Evolutionary conservation across 2,329 filamentous ascomycete species (phyloP).

Genomic region (Stagonosporopsis chrysanthemi): DNA sequence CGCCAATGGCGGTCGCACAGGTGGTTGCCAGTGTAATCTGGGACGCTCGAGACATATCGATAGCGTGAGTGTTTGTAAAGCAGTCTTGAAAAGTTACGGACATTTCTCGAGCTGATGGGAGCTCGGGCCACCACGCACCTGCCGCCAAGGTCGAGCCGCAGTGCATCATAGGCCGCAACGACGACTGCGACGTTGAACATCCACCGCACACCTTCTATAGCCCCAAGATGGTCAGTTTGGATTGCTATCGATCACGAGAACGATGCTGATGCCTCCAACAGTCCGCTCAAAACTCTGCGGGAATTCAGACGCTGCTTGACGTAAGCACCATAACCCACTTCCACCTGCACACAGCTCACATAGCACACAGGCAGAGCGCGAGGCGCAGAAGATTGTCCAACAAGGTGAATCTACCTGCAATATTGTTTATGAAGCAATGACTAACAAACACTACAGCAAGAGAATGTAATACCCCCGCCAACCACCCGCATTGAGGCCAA

Average conservation of each 20-base stretch:
- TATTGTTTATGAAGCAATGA: not conserved
- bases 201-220: slow-evolving; percentile 17
- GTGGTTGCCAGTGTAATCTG: slow-evolving; percentile 85
- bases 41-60: slow-evolving; percentile 83
- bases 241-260: too few species aligned
- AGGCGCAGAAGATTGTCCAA: slow-evolving; percentile 98
- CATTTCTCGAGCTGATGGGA: slow-evolving; percentile 31
- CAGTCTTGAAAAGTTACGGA: slow-evolving; percentile 18
- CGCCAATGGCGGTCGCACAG: slow-evolving; percentile 75
- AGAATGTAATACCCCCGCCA: slow-evolving; percentile 71
- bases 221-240: slow-evolving; percentile 37
- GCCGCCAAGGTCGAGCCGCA: slow-evolving; percentile 31
- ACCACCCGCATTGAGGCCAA: slow-evolving; percentile 20
- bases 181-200: slow-evolving; percentile 28
- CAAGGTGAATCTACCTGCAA: slow-evolving; percentile 69
- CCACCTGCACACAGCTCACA: slow-evolving; percentile 48
- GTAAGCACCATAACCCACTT: slow-evolving; percentile 64
- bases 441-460: slow-evolving; percentile 64
- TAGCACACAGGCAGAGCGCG: slow-evolving; percentile 81
- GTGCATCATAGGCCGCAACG: slow-evolving; percentile 33
- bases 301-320: slow-evolving; percentile 98
- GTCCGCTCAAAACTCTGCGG: slow-evolving; percentile 98
- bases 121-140: slow-evolving; percentile 38
- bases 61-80: not conserved
- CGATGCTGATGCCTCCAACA: slow-evolving; percentile 53